phyloP scores from a whole-genome alignment of 495 filamentous ascomycete species.

The Aspergillus affinis region DNA sequence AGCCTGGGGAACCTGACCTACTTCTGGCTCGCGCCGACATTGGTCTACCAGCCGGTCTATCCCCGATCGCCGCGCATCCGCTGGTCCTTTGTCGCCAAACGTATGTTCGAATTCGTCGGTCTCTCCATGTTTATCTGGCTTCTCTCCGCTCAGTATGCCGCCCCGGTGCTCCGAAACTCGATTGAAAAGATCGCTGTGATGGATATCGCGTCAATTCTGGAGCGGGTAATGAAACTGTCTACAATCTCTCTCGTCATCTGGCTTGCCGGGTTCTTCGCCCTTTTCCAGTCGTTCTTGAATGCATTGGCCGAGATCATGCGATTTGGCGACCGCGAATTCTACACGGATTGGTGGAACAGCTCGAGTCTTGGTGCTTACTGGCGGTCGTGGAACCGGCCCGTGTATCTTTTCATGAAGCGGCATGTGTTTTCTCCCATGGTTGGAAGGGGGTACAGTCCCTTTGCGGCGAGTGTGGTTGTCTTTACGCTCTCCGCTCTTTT shows the following conservation, averaged over 20 bases:
- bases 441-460: conserved; percentile 71
- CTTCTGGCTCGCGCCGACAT: conserved; percentile 96
- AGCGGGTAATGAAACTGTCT: conserved; percentile 89
- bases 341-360: conserved; percentile 97
- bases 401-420: conserved; percentile 91
- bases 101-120: conserved; percentile 70
- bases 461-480: conserved; percentile 68
- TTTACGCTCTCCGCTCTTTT: conserved; percentile 84
- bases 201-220: conserved; percentile 76
- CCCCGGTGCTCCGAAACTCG: conserved; percentile 84
- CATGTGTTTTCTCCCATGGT: conserved; percentile 88
- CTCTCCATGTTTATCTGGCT: conserved; percentile 91
- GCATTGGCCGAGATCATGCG: conserved; percentile 84
- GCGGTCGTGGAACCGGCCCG: conserved; percentile 96
- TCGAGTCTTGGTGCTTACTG: conserved; percentile 84
- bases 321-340: conserved; percentile 93
- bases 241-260: conserved; percentile 93
- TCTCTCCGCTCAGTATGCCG: conserved; percentile 86
- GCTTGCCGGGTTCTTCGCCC: conserved; percentile 93
- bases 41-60: conserved; percentile 97
- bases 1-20: conserved; percentile 82
- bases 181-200: conserved; percentile 81
- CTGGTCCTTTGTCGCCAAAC: conserved; percentile 83
- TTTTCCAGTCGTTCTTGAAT: conserved; percentile 90
- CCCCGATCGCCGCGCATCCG: conserved; percentile 75